Evolutionary conservation across 129 eudicot species (phyloP).

Genomic region (Escallonia herrerae): DNA sequence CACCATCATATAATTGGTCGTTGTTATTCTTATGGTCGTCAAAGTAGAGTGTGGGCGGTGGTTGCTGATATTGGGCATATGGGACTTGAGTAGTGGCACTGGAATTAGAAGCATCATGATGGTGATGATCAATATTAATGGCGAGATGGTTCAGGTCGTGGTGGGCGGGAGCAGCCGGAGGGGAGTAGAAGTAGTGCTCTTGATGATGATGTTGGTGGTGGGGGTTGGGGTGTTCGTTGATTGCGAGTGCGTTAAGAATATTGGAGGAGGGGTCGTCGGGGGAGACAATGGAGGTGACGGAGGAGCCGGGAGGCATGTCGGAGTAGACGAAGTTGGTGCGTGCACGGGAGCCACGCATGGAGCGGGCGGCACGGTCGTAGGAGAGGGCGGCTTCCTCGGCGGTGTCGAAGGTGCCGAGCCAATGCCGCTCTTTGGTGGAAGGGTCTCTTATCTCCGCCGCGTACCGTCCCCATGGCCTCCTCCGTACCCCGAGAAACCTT

Average conservation of each 20-base stretch:
- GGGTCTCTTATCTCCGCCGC: constrained; percentile 64
- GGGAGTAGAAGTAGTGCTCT: not conserved
- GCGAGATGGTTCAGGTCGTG: not conserved
- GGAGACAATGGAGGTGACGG: constrained; percentile 40
- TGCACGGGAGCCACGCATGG: constrained; percentile 53
- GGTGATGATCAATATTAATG: no score
- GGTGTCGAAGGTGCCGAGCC: constrained; percentile 66
- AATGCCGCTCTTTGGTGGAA: constrained; percentile 52
- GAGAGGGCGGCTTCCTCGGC: constrained; percentile 60
- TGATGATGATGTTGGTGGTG: constrained; percentile 11
- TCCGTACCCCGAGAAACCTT: constrained; percentile 44
- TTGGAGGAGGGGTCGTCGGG: constrained; percentile 25
- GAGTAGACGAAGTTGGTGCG: constrained; percentile 60
- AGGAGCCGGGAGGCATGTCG: constrained; percentile 43
- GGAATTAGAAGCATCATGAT: not conserved
- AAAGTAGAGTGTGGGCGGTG: no score
- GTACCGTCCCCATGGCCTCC: constrained; percentile 61
- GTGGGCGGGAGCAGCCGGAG: constrained; percentile 3
- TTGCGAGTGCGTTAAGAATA: constrained; percentile 8
- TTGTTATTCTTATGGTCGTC: no score
- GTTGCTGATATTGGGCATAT: no score
- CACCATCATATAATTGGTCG: constrained; percentile 1
- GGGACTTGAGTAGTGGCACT: no score
- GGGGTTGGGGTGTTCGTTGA: no score
- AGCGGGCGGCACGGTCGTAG: constrained; percentile 49